These are phyloP conservation scores for Adansonia madagascariensis DNA, from an alignment of 441 rosid species.

Conservation along the genomic window DNA sequence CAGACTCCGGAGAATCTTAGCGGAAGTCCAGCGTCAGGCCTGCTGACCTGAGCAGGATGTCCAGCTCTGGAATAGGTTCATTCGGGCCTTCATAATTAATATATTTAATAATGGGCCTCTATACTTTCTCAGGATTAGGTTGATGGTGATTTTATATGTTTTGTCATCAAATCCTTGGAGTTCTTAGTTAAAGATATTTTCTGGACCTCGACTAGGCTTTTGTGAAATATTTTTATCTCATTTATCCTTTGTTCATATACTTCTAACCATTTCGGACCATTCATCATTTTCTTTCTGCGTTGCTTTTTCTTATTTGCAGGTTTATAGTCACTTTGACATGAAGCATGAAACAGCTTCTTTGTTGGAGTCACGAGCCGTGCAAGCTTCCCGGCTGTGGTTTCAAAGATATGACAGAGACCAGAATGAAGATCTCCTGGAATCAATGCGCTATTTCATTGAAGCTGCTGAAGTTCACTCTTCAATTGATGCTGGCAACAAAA, in stretches of 20 bases:
- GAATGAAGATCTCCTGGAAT: conserved; percentile 90
- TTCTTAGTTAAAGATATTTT: conserved; percentile 4
- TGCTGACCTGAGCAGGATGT: conserved; percentile 1
- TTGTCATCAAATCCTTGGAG: background rate
- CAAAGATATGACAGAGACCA: conserved; percentile 79
- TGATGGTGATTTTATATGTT: conserved; percentile 11
- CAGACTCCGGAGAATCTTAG: background rate
- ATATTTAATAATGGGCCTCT: background rate
- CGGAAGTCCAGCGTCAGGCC: background rate
- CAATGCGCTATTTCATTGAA: conserved; percentile 93
- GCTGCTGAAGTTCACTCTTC: conserved; percentile 95
- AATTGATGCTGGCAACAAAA: conserved; percentile 94
- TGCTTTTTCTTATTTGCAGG: conserved; percentile 53
- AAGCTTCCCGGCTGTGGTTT: conserved; percentile 82
- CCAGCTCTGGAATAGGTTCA: background rate
- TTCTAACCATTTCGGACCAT: background rate
- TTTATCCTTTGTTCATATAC: conserved; percentile 11
- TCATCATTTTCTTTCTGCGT: conserved; percentile 6
- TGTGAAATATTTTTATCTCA: conserved; percentile 17
- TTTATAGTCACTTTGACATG: conserved; percentile 96
- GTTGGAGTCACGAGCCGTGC: conserved; percentile 82
- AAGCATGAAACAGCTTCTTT: conserved; percentile 94
- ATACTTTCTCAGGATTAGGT: conserved; percentile 12
- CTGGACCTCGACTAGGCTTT: background rate
- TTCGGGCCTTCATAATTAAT: background rate